Base-by-base conservation (phyloP, 768 basidiomycete species). In the Pulveroboletus sp. region DNA sequence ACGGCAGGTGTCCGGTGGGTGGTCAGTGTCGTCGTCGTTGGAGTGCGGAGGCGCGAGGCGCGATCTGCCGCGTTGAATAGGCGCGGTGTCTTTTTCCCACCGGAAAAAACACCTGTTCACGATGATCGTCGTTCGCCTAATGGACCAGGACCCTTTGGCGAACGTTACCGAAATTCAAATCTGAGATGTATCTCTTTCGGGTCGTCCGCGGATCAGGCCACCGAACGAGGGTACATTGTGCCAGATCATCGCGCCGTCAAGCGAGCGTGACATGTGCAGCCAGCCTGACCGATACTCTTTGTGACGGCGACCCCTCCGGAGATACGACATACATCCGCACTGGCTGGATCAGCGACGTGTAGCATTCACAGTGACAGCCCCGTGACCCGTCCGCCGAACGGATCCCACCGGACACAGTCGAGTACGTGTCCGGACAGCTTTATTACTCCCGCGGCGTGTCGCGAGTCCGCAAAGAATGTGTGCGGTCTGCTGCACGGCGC, bases 381-480 rank as follows among this genome's bases (percentile, higher is more conserved):
- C 21, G 21, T 21, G 21, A 21, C 21, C 21, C 2, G 21, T 21
- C 2, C 21, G 21, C 21, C 21, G 21, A 21, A 21, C 21, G 17
- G 58, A 47, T 38, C 28, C 40, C 42, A 39, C 42, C 55, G 57
- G 56, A 36, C 37, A 46, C 39, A 37, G 43, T 53, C 8, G 18
- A 17, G 32, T 37, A 11, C 14, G 49, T 46, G 50, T 52, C 48
- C 51, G 17, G 50, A 59, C 50, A 55, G 52, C 1, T 53, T 48
- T 60, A 63, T 54, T 57, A 55, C 55, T 33, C 44, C 62, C 62
- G 62, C 63, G 63, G 62, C 62, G 61, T 57, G 46, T 32, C 42
- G 44, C 37, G 51, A 43, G 61, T 60, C 37, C 28, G 43, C 52
- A 60, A 46, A 55, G 63, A 60, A 59, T 40, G 43, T n/a, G n/a